Evolutionary conservation across 2,329 filamentous ascomycete species (phyloP), one percentile per base, ranked within the genome.

Genomic region (Eutypella sp.): DNA sequence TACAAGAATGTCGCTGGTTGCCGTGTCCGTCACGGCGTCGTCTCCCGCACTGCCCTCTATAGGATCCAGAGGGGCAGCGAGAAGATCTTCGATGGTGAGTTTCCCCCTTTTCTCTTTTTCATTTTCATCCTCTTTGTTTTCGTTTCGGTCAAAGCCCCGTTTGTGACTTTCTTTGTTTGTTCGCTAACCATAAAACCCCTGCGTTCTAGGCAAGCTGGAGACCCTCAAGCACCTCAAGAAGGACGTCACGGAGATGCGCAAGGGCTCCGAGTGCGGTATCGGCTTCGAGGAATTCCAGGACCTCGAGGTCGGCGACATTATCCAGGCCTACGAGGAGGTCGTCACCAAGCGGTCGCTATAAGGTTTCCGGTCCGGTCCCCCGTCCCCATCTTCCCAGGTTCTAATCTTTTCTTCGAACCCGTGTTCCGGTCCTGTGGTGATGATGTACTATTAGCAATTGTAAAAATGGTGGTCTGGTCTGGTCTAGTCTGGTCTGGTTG

Each of bases 171-270:
- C 38, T 33, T 40, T 8, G 31, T 53, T n/a, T 18, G 5, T 37
- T 22, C 24, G 19, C 41, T 43, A 37, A 45, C 24, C 22, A 20
- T 24, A 15, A 15, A 7, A 24, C 5, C 29, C 6, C 42, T 24
- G n/a, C 7, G 3, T 36, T 46, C 23, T 47, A 96, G 92, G 91
- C 54, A 77, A 76, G 42, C 79, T 97, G 37, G 77, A 81, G 16
- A 88, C 88, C 1, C 80, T 99, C 47, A 96, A 93, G 71, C 87
- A 95, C 59, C 82, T 87, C 65, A 96, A 97, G 76, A 95, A 95
- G 65, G 89, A 96, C 54, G 87, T 93, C 24, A 73, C 74, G 39
- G 89, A 96, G 61, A 93, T 95, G 82, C 83, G 82, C 58, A 97
- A 95, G 69, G 91, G 90, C 47, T 81, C 78, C n/a, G 93, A 99